Evolutionary conservation across 2,329 filamentous ascomycete species (phyloP).

Genomic region (Pseudogymnoascus pannorum): DNA sequence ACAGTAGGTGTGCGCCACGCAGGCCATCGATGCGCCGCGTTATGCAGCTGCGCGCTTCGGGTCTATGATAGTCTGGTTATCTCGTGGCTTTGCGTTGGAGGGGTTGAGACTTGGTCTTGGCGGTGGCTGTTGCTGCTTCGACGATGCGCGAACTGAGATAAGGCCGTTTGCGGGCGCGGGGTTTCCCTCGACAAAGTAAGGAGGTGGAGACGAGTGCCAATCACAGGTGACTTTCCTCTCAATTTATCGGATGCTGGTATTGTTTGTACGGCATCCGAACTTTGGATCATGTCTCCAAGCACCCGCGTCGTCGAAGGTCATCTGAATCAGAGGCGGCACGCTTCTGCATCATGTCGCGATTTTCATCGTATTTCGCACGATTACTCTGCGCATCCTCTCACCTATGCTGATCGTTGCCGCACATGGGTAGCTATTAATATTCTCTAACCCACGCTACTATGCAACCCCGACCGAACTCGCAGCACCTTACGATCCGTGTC

Average conservation of each 20-base stretch:
- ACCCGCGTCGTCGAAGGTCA: not conserved
- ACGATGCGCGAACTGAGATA: not conserved
- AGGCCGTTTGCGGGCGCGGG: slow-evolving; percentile 1
- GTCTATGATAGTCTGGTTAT: not conserved
- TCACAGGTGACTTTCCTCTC: slow-evolving; percentile 2
- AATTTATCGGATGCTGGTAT: not conserved
- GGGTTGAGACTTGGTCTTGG: not conserved
- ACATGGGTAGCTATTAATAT: slow-evolving; percentile 1
- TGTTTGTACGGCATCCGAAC: not conserved
- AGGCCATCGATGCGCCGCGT: not conserved
- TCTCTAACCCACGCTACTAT: not conserved
- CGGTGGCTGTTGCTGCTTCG: not conserved
- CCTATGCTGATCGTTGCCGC: not conserved
- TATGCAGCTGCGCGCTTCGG: not conserved
- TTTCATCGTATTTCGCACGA: not conserved
- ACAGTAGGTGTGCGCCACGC: slow-evolving; percentile 1
- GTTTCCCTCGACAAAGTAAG: not conserved
- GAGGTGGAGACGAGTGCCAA: not conserved
- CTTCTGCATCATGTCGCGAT: not conserved
- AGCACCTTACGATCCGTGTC: not conserved
- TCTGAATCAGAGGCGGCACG: slow-evolving; percentile 3
- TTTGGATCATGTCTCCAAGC: slow-evolving; percentile 1
- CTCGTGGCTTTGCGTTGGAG: not conserved
- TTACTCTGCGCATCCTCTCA: not conserved
- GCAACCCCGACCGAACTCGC: not conserved